Evolutionary conservation across 2,329 filamentous ascomycete species (phyloP).

Genomic region (Nannizzia gypsea): DNA sequence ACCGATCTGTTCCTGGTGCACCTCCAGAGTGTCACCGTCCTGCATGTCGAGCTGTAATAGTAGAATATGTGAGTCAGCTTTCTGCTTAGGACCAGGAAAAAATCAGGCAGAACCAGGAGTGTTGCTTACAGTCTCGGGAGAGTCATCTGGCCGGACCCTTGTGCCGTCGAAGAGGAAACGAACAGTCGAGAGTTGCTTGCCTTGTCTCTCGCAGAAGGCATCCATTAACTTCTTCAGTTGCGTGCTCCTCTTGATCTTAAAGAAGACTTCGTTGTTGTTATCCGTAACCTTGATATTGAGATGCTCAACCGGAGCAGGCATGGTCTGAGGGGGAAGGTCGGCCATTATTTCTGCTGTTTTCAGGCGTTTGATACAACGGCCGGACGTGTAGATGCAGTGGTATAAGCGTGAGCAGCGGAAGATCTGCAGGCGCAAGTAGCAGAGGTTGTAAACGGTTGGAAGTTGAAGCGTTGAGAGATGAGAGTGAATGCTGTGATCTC

Average conservation of each 20-base stretch:
- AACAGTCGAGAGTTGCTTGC: conserved; percentile 72
- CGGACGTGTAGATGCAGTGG: background rate
- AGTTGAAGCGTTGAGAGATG: background rate
- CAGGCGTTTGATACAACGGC: background rate
- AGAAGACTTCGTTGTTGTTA: conserved; percentile 99
- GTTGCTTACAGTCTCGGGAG: conserved; percentile 71
- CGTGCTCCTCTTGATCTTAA: conserved; percentile 98
- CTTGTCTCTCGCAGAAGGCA: conserved; percentile 92
- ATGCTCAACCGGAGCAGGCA: conserved; percentile 53
- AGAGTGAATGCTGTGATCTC: background rate
- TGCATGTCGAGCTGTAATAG: conserved; percentile 42
- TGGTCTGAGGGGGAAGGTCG: background rate
- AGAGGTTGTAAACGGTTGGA: conserved; percentile 4
- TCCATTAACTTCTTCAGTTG: conserved; percentile 97
- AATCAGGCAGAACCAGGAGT: background rate
- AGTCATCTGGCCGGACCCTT: conserved; percentile 78
- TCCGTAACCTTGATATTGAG: conserved; percentile 99
- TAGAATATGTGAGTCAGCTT: conserved; percentile 5
- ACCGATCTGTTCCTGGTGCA: conserved; percentile 96
- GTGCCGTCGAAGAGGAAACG: conserved; percentile 95
- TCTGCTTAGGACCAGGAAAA: background rate
- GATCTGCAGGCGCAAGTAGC: background rate
- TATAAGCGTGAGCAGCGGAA: background rate
- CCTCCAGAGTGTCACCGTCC: conserved; percentile 90
- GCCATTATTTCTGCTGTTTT: conserved; percentile 1